Percentiles rank a stretch among this genome's conserved stretches.
Conservation (phyloP, 139 green algal genomes). For the Chlamydomonas sphaeroides region DNA sequence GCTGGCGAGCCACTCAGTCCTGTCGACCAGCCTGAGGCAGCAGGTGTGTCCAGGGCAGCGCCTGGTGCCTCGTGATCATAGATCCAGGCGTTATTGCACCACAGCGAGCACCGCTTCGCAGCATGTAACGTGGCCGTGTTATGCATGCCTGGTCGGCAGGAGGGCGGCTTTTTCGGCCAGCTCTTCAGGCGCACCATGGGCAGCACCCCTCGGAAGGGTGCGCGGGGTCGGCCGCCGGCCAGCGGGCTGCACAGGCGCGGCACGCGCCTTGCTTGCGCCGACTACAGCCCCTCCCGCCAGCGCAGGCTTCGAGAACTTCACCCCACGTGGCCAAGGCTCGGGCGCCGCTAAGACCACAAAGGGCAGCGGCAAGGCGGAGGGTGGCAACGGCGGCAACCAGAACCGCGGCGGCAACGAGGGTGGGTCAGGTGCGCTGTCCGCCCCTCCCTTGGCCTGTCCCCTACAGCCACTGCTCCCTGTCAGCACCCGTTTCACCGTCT, state of each 20-base stretch:
- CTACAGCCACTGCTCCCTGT: too few species aligned
- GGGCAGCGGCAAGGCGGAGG: neutral
- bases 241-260: too few species aligned
- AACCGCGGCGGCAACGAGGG: slow-evolving; percentile 20
- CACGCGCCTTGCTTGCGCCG: neutral
- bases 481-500: neutral
- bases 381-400: neutral
- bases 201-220: slow-evolving; percentile 33
- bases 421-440: neutral
- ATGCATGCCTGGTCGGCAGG: too few species aligned
- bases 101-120: neutral
- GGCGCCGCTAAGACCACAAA: slow-evolving; percentile 4
- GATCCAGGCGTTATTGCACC: too few species aligned
- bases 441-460: neutral
- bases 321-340: slow-evolving; percentile 44
- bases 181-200: slow-evolving; percentile 30
- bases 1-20: slow-evolving; percentile 7
- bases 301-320: slow-evolving; percentile 69
- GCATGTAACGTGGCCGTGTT: too few species aligned
- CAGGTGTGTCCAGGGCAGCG: neutral
- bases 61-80: neutral
- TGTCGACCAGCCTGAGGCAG: neutral
- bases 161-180: slow-evolving; percentile 17
- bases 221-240: neutral
- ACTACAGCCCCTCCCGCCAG: neutral